Percentiles rank a stretch among this genome's conserved stretches.
Conservation (phyloP, 345 rosid species). For the Eucalyptus marginata region DNA sequence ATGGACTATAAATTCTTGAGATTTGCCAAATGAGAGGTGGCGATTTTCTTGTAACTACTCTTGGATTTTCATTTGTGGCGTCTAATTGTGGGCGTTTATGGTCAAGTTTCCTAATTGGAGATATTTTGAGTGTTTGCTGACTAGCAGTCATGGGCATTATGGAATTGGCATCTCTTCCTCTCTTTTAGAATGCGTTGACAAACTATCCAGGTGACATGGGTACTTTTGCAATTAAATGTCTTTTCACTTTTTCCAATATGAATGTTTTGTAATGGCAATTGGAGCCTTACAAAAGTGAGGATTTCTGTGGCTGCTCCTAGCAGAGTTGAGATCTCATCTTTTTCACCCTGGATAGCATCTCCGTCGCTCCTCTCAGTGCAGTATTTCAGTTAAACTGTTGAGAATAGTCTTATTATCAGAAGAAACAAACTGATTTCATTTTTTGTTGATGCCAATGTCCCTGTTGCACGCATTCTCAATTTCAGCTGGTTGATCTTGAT, state of each 20-base stretch:
- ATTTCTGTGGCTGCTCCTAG: not conserved
- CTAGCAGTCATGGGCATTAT: not conserved
- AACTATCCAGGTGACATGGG: not conserved
- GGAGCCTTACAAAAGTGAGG: not conserved
- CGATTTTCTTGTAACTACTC: not conserved
- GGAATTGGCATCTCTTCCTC: not conserved
- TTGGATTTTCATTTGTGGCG: not conserved
- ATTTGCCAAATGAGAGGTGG: not conserved
- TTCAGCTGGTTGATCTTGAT: not conserved
- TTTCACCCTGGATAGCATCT: not conserved
- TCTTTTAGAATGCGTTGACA: not conserved
- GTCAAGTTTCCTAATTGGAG: not conserved
- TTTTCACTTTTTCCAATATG: not conserved
- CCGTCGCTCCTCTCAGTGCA: not conserved
- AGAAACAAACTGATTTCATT: not conserved
- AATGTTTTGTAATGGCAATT: not conserved
- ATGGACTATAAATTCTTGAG: not conserved
- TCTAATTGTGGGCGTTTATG: not conserved
- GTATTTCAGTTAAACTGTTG: not conserved
- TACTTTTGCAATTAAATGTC: not conserved
- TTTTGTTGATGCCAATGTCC: not conserved
- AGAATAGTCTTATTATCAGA: not conserved
- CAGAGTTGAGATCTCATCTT: not conserved
- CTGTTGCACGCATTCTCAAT: not conserved
- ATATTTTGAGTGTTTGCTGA: not conserved